Base-by-base conservation (phyloP, 179 eudicot genomes). In the Beta lomatogona region DNA sequence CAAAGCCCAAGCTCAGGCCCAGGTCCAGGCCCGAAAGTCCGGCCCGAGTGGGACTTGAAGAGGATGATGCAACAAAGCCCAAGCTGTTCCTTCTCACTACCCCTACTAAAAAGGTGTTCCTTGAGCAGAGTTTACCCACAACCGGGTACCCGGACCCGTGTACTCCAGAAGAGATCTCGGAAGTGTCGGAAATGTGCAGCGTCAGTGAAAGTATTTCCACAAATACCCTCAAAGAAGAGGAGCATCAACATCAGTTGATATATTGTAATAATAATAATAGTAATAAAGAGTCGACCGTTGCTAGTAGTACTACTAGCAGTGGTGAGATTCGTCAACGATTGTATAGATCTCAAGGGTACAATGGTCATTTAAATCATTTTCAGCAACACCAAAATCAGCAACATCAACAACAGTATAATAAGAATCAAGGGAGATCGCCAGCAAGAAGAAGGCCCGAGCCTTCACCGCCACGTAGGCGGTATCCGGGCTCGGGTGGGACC, bases 181-280 rank as follows among this genome's bases (percentile, higher is more conserved):
- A 89, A 46, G 86, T 83, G 73, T 89, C 90, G 3, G 92, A 88
- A 73, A 75, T 88, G 66, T 88, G 86, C 46, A 91, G 92, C 79
- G 10, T 85, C 14, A 89, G 90, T 45, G 93, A 91, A 84, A 88
- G 86, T 21, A 79, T 85, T 45, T 87, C 90, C 81, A 80, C 83
- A 0, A 58, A 81, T 54, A 91, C 92, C 64, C 48, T 75, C 45
- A 77, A 82, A 2, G 86, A 83, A 25, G 79, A 77, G 52, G 86
- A 79, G 28, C 1, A 25, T 25, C 28, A 25, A 25, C 28, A 25
- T 1, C 28, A 25, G 0, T 8, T 77, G 63, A 55, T 77, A 31
- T 21, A 22, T 22, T n/a, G 4, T 19, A 16, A 0, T 41, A 70
- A 3, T 54, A 58, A 1, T 58, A 67, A 22, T 58, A 21, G 6